These are phyloP conservation scores for Kodamaea nitidulidarum DNA, from an alignment of 805 yeast species.

Conservation along the genomic window DNA sequence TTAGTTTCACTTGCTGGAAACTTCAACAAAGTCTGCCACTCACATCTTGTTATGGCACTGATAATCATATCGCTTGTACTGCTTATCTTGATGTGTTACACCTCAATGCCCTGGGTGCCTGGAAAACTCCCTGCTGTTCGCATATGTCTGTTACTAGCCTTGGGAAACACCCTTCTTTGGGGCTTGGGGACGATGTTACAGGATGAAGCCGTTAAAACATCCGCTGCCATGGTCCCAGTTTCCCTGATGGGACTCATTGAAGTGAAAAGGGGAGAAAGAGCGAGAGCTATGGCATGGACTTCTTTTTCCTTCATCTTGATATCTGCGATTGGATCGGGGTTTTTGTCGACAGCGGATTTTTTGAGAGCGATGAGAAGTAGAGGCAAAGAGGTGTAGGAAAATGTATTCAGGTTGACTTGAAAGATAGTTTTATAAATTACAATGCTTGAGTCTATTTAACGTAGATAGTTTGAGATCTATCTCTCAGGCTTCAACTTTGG, in stretches of 20 bases:
- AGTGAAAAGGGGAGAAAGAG: conserved; percentile 46
- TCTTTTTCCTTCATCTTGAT: conserved; percentile 47
- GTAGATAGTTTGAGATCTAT: no score
- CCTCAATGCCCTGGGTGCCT: conserved; percentile 49
- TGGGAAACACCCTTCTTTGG: conserved; percentile 46
- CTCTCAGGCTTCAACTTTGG: no score
- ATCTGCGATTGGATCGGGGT: conserved; percentile 29
- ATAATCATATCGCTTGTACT: conserved; percentile 41
- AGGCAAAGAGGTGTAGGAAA: background rate
- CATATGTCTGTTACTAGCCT: conserved; percentile 27
- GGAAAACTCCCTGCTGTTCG: conserved; percentile 22
- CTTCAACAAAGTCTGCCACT: conserved; percentile 48
- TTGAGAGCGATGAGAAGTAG: background rate
- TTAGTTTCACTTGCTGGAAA: conserved; percentile 44
- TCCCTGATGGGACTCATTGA: conserved; percentile 49
- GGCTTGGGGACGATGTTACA: conserved; percentile 64
- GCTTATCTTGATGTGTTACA: conserved; percentile 41
- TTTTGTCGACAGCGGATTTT: background rate
- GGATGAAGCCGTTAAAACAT: conserved; percentile 51
- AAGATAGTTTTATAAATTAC: no score
- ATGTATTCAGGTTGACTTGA: no score
- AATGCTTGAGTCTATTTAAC: no score
- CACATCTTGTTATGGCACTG: conserved; percentile 49
- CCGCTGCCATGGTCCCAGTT: conserved; percentile 39
- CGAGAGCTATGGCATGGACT: conserved; percentile 59